A percentile compares a stretch with the other conserved stretches of the same genome.
These are phyloP conservation scores for Tilletia walkeri DNA, from an alignment of 1,284 basidiomycete species.

Conservation along the genomic window DNA sequence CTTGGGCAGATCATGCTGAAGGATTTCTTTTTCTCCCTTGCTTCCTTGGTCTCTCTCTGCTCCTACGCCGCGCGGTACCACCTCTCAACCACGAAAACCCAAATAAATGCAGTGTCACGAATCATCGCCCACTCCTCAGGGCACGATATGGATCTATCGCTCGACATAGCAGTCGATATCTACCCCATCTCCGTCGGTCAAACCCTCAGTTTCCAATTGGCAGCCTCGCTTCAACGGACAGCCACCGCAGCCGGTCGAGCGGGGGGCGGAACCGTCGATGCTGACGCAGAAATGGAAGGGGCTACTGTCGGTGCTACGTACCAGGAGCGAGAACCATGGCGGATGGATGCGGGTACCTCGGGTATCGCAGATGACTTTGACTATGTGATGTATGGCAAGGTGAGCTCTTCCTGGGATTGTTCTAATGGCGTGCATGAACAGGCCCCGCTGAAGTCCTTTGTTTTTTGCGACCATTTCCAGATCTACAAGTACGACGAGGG, in stretches of 20 bases:
- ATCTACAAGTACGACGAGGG: conserved; percentile 96
- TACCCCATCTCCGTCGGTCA: conserved; percentile 62
- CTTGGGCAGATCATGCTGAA: neutral
- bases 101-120: conserved; percentile 35
- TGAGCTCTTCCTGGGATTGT: conserved; percentile 56
- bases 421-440: too few relatives aligned
- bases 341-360: conserved; percentile 77
- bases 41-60: conserved; percentile 66
- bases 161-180: conserved; percentile 59
- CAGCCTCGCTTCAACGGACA: conserved; percentile 64
- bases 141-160: conserved; percentile 77
- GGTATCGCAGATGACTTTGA: conserved; percentile 95
- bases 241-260: conserved; percentile 9
- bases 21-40: conserved; percentile 61
- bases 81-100: neutral
- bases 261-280: conserved; percentile 53
- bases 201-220: conserved; percentile 79
- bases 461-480: conserved; percentile 57
- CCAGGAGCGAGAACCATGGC: conserved; percentile 74
- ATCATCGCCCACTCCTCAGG: conserved; percentile 42
- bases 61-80: too few relatives aligned
- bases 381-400: conserved; percentile 99
- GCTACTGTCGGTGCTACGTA: conserved; percentile 57
- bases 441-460: too few relatives aligned
- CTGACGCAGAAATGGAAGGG: conserved; percentile 59